Evolutionary conservation across 73 alveolate genomes (phyloP).

Genomic region (Durusdinium trenchii): DNA sequence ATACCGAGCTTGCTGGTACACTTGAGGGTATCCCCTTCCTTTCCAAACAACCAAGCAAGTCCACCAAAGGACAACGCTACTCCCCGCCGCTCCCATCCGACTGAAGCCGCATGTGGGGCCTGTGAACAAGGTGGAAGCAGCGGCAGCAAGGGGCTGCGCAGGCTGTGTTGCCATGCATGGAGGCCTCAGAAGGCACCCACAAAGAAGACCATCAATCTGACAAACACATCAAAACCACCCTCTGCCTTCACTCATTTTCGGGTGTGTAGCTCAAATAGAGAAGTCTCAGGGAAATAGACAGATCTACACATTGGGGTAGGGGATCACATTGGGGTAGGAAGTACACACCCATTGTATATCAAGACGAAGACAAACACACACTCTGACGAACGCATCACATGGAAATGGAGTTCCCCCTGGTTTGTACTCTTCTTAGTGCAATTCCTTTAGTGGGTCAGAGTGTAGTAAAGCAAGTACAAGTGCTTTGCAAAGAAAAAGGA

Average conservation of each 20-base stretch:
- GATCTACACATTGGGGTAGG: not conserved
- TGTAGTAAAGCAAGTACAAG: too few relatives aligned
- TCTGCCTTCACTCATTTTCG: not conserved
- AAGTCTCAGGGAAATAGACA: not conserved
- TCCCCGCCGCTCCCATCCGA: too few relatives aligned
- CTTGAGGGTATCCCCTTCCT: too few relatives aligned
- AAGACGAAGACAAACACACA: not conserved
- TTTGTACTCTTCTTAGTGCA: too few relatives aligned
- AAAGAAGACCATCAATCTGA: not conserved
- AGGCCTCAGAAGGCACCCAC: not conserved
- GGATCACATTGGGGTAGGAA: not conserved
- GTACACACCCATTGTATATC: not conserved
- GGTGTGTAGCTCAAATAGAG: not conserved
- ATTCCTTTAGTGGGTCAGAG: too few relatives aligned
- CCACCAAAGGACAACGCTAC: too few relatives aligned
- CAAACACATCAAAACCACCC: not conserved
- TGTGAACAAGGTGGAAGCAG: not conserved
- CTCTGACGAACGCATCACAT: too few relatives aligned
- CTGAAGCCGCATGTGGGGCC: too few relatives aligned
- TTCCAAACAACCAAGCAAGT: too few relatives aligned
- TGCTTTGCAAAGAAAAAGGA: too few relatives aligned
- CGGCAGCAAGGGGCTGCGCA: conserved; percentile 67
- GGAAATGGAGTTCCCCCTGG: too few relatives aligned
- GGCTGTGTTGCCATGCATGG: not conserved
- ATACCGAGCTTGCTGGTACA: too few relatives aligned